Conservation (phyloP, 352 stramenopile species). For the Phytophthora cactorum region DNA sequence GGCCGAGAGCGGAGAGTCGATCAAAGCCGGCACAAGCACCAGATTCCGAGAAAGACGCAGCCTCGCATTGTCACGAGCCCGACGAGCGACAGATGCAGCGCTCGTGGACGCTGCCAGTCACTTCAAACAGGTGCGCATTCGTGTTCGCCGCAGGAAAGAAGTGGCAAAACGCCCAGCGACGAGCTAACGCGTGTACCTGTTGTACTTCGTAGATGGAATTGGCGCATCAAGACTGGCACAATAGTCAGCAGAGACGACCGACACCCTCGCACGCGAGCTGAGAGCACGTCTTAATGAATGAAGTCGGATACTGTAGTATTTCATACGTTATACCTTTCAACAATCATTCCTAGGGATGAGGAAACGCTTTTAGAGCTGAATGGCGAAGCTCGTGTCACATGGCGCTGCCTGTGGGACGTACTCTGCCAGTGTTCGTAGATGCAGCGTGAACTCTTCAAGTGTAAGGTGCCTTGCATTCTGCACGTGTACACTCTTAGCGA, state of each 20-base stretch:
- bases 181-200: conserved; percentile 29
- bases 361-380: conserved; percentile 44
- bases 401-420: conserved; percentile 62
- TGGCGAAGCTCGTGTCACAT: conserved; percentile 60
- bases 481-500: conserved; percentile 67
- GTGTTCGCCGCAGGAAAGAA: conserved; percentile 8
- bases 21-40: conserved; percentile 13
- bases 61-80: conserved; percentile 39
- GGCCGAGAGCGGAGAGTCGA: conserved; percentile 29
- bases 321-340: too few relatives aligned
- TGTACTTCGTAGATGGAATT: conserved; percentile 55
- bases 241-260: conserved; percentile 44
- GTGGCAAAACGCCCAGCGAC: conserved; percentile 5
- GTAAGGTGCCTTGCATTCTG: conserved; percentile 53
- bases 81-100: conserved; percentile 43
- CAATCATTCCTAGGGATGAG: background rate
- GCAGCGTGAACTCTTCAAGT: conserved; percentile 61
- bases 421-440: conserved; percentile 59
- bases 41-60: conserved; percentile 32
- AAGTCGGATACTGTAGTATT: conserved; percentile 10
- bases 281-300: conserved; percentile 15
- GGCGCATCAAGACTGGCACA: conserved; percentile 63
- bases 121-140: conserved; percentile 56
- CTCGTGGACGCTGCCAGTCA: conserved; percentile 57
- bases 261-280: conserved; percentile 36